Conservation (phyloP, 2,329 filamentous ascomycete genomes). For the Fusarium protoensiforme region DNA sequence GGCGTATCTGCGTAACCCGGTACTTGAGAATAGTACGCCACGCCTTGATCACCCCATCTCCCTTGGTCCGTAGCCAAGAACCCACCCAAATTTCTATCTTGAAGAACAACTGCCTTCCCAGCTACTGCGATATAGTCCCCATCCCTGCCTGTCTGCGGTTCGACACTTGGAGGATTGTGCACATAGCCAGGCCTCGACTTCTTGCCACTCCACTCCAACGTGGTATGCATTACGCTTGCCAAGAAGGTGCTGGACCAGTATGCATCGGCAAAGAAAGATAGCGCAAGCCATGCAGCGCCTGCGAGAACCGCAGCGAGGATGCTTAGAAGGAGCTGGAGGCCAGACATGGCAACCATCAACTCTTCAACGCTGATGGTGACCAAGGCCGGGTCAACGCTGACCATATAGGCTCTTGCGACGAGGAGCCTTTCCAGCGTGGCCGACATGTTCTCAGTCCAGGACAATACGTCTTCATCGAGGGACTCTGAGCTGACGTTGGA, state of each 20-base stretch:
- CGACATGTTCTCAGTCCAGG: constrained; percentile 1
- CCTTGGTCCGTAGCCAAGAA: background rate
- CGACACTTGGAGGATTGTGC: background rate
- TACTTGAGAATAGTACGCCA: background rate
- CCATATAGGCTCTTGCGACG: constrained; percentile 11
- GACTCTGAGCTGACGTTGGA: constrained; percentile 25
- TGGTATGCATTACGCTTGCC: constrained; percentile 22
- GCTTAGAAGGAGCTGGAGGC: constrained; percentile 17
- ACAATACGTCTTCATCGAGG: constrained; percentile 10
- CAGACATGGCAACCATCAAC: constrained; percentile 28
- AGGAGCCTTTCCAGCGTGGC: background rate
- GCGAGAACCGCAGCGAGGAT: constrained; percentile 13
- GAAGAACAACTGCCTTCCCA: background rate
- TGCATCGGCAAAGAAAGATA: constrained; percentile 13
- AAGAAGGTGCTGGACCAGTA: constrained; percentile 27
- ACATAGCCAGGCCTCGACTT: constrained; percentile 20
- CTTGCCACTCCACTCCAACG: background rate
- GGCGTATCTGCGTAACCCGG: background rate
- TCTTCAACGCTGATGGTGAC: constrained; percentile 24
- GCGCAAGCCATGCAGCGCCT: constrained; percentile 1
- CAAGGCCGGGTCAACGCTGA: constrained; percentile 17
- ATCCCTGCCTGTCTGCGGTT: background rate
- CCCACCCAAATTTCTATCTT: background rate
- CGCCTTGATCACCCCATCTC: background rate
- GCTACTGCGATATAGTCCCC: background rate